phyloP scores from a whole-genome alignment of 2,329 filamentous ascomycete species.

The Stachybotrys chlorohalonatus region DNA sequence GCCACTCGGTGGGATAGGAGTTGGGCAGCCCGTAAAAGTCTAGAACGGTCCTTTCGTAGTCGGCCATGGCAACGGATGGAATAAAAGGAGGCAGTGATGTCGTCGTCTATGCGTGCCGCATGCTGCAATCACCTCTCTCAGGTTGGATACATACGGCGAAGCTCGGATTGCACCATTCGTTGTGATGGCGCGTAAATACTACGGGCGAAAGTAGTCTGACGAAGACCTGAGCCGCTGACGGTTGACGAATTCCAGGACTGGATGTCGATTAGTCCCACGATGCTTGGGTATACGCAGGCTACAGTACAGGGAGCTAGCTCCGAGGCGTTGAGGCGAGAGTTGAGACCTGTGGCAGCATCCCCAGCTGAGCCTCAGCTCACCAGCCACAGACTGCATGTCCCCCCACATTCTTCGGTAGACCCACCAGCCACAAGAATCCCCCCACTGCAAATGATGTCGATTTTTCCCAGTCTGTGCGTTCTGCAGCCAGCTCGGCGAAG shows the following conservation, averaged over 20 bases:
- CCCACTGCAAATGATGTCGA: not conserved
- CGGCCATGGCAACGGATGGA: constrained; percentile 40
- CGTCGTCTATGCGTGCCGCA: too few species aligned
- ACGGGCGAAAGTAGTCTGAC: not conserved
- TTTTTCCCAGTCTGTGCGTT: not conserved
- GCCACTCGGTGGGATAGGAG: constrained; percentile 78
- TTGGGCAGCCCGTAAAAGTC: constrained; percentile 83
- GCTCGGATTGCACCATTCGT: too few species aligned
- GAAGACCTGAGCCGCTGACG: not conserved
- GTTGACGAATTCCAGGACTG: too few species aligned
- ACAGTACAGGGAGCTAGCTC: not conserved
- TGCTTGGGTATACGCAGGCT: too few species aligned
- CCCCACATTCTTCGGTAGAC: not conserved
- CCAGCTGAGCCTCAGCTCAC: not conserved
- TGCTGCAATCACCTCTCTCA: too few species aligned
- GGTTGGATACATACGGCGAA: too few species aligned
- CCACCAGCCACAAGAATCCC: not conserved
- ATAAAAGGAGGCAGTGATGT: too few species aligned
- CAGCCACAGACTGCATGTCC: not conserved
- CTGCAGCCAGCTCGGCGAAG: not conserved
- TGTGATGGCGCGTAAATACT: too few species aligned
- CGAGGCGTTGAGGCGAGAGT: not conserved
- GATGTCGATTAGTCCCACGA: too few species aligned
- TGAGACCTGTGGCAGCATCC: not conserved
- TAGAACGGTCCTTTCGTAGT: constrained; percentile 68